A percentile compares a stretch with the other conserved stretches of the same genome.
Evolutionary conservation across 164 flowering plant species (phyloP).

Genomic region (Chimonanthus praecox): DNA sequence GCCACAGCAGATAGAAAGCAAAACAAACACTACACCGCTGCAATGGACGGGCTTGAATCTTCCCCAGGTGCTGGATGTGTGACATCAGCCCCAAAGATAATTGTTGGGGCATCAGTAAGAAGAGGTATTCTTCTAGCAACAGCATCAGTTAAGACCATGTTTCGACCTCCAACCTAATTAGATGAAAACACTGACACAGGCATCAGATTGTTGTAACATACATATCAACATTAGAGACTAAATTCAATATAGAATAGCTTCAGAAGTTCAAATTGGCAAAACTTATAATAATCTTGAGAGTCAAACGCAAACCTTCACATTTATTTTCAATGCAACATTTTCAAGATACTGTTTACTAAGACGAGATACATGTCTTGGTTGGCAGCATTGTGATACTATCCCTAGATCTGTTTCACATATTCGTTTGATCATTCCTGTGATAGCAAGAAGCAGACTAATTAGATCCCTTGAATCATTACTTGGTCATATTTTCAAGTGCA

Average conservation of each 20-base stretch:
- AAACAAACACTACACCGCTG: conserved; percentile 33
- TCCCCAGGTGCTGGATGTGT: conserved; percentile 60
- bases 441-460: not conserved
- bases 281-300: not conserved
- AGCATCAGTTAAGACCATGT: conserved; percentile 43
- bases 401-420: conserved; percentile 32
- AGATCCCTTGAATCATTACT: not conserved
- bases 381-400: conserved; percentile 29
- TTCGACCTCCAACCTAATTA: conserved; percentile 42
- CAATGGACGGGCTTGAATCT: conserved; percentile 56
- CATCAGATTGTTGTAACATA: not conserved
- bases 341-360: conserved; percentile 18
- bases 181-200: not conserved
- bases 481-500: not conserved
- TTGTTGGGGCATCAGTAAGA: conserved; percentile 38
- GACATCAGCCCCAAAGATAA: conserved; percentile 61
- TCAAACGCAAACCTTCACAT: conserved; percentile 45
- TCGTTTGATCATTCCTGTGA: conserved; percentile 22
- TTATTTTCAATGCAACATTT: conserved; percentile 32
- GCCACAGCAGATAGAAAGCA: not conserved
- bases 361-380: conserved; percentile 14
- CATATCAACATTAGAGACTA: not conserved
- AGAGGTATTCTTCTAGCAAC: conserved; percentile 27
- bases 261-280: not conserved
- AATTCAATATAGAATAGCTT: not conserved